Base-by-base conservation (phyloP, 371 early-diverging fungal species). In the Thermomucor indicae-seudaticae region DNA sequence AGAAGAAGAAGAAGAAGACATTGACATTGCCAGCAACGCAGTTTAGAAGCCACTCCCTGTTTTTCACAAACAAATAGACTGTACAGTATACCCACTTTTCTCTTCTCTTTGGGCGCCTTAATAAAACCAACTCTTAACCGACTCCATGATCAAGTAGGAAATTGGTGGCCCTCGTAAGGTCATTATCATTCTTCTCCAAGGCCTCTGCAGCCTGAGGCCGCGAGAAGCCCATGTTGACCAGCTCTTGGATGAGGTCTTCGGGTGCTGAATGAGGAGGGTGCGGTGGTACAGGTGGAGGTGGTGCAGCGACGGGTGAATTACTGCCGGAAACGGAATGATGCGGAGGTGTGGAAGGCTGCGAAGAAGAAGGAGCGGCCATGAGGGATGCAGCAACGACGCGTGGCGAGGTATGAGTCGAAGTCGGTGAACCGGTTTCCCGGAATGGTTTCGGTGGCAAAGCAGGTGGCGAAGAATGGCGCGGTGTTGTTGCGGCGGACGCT, bases 151-250 rank as follows among this genome's bases (percentile, higher is more conserved):
- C 92, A 53, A 91, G 71, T 40, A 91, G 66, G 58, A 86, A 90
- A 64, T 91, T 90, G 48, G 86, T 85, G 1, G 92, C 91, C 64
- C 83, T 81, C 31, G 77, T 79, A 40, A 88, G 62, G 59, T 91
- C 89, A 57, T 85, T 76, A 44, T 88, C 88, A 54, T 84, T 88
- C 74, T 81, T 88, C 53, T 89, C 84, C 47, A 91, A 70, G 2
- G 92, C 90, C 11, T 84, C 85, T 10, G 83, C 73, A 17, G 90
- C 86, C 59, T 89, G 88, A 8, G 78, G 72, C n/a, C 76, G 66
- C 4, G 84, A 75, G 60, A 91, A 91, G 0, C 92, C 92, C 90
- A 91, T 90, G 50, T 78, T 80, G 29, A 80, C 67, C 29, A 91
- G 58, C 14, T 83, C 83, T 45, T 77, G 69, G 38, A 72, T 51